Conservation (phyloP, 2,329 filamentous ascomycete genomes). For the Penicillium sclerotiorum region DNA sequence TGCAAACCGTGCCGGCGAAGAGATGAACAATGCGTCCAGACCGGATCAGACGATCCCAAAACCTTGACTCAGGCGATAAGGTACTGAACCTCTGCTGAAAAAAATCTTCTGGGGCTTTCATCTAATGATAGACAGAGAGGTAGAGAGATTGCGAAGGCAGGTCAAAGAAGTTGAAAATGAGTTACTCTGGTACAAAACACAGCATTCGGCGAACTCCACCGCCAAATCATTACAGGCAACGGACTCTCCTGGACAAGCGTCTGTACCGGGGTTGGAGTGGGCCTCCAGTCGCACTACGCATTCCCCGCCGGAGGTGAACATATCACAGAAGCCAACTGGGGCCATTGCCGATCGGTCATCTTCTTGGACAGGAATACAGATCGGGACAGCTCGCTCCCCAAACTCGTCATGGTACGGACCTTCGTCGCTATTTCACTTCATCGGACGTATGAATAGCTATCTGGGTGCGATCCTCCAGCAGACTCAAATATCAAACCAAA, state of each 20-base stretch:
- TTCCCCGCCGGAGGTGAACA: background rate
- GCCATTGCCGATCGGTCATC: background rate
- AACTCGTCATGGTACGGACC: constrained; percentile 9
- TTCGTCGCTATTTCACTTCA: constrained; percentile 10
- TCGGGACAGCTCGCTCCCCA: constrained; percentile 8
- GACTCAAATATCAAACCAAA: constrained; percentile 2
- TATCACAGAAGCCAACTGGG: background rate
- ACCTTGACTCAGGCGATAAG: background rate
- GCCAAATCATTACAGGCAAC: background rate
- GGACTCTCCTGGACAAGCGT: background rate
- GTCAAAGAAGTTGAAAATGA: constrained; percentile 1
- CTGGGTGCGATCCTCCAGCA: constrained; percentile 2
- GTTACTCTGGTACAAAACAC: constrained; percentile 1
- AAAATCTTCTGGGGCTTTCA: background rate
- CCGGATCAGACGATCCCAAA: background rate
- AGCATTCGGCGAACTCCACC: background rate
- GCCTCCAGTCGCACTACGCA: background rate
- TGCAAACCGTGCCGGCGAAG: constrained; percentile 3
- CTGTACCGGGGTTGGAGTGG: background rate
- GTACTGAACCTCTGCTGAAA: background rate
- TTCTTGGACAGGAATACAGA: constrained; percentile 2
- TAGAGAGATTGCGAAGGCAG: constrained; percentile 1
- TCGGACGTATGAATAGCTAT: constrained; percentile 7
- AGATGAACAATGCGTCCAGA: constrained; percentile 1
- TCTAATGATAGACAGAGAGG: constrained; percentile 3